These are phyloP conservation scores for Bondarzewia mesenterica DNA, from an alignment of 1,284 basidiomycete genomes.

Conservation along the genomic window DNA sequence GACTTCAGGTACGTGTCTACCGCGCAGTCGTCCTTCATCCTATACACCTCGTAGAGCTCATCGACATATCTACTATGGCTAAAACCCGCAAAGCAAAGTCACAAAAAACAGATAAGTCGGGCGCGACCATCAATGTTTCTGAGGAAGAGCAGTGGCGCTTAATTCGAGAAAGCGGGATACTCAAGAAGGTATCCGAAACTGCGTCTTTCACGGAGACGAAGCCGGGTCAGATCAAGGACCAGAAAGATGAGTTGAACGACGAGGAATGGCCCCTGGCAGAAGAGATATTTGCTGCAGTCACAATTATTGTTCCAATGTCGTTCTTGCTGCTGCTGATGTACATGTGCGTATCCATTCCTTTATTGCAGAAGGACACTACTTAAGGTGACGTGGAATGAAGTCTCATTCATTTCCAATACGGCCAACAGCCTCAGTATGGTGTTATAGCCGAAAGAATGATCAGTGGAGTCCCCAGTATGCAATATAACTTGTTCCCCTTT, in stretches of 20 bases:
- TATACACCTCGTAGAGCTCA: no score
- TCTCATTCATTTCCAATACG: slow-evolving; percentile 70
- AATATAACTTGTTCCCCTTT: neutral
- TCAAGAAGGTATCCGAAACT: slow-evolving; percentile 29
- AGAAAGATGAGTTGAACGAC: slow-evolving; percentile 25
- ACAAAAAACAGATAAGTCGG: slow-evolving; percentile 1
- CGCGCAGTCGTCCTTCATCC: no score
- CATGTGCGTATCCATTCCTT: slow-evolving; percentile 42
- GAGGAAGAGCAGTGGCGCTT: slow-evolving; percentile 74
- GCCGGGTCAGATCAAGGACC: slow-evolving; percentile 2
- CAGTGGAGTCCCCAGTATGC: slow-evolving; percentile 62
- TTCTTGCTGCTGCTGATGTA: slow-evolving; percentile 71
- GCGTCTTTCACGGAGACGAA: slow-evolving; percentile 4
- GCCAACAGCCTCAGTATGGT: slow-evolving; percentile 39
- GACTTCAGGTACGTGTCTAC: no score
- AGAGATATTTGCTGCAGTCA: slow-evolving; percentile 55
- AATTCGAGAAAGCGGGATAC: slow-evolving; percentile 57
- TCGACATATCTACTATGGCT: slow-evolving; percentile 25
- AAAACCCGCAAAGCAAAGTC: slow-evolving; percentile 28
- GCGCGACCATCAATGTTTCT: slow-evolving; percentile 36
- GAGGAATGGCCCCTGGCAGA: slow-evolving; percentile 43
- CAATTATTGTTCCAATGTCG: slow-evolving; percentile 62
- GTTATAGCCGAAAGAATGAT: slow-evolving; percentile 46
- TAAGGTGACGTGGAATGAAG: slow-evolving; percentile 25
- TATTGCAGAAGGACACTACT: neutral